Percentiles rank a stretch among this genome's conserved stretches.
These are phyloP conservation scores for Monascus ruber DNA, from an alignment of 2,329 filamentous ascomycete genomes.

Conservation along the genomic window DNA sequence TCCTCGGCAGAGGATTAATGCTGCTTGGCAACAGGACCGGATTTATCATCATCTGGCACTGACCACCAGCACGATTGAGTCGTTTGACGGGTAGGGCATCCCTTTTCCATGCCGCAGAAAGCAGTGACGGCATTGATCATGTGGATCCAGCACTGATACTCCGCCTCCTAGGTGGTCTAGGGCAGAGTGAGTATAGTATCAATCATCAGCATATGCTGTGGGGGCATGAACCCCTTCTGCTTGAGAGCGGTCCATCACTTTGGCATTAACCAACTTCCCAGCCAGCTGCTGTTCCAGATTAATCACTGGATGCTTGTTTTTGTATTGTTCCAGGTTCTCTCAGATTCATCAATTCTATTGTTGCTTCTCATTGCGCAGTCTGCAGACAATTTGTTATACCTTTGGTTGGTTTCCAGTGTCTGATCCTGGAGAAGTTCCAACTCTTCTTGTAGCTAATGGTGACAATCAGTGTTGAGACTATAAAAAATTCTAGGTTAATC, in stretches of 20 bases:
- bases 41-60: no score
- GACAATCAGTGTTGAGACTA: no score
- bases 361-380: slow-evolving; percentile 11
- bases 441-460: no score
- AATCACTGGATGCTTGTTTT: slow-evolving; percentile 17
- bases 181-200: slow-evolving; percentile 10
- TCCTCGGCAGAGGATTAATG: no score
- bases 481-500: no score
- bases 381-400: slow-evolving; percentile 5
- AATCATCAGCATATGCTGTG: slow-evolving; percentile 11
- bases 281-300: slow-evolving; percentile 12
- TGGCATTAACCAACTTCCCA: slow-evolving; percentile 12
- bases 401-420: slow-evolving; percentile 5
- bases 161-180: slow-evolving; percentile 1
- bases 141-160: slow-evolving; percentile 3
- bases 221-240: slow-evolving; percentile 2
- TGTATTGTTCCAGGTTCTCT: slow-evolving; percentile 15
- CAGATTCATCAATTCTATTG: slow-evolving; percentile 8
- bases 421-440: background rate
- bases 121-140: slow-evolving; percentile 4
- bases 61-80: no score
- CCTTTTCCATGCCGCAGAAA: slow-evolving; percentile 4
- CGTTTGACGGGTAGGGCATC: no score
- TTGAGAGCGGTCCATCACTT: slow-evolving; percentile 10
- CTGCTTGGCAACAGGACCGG: no score